Base-by-base conservation (phyloP, 73 alveolate genomes). In the Stentor coeruleus region DNA sequence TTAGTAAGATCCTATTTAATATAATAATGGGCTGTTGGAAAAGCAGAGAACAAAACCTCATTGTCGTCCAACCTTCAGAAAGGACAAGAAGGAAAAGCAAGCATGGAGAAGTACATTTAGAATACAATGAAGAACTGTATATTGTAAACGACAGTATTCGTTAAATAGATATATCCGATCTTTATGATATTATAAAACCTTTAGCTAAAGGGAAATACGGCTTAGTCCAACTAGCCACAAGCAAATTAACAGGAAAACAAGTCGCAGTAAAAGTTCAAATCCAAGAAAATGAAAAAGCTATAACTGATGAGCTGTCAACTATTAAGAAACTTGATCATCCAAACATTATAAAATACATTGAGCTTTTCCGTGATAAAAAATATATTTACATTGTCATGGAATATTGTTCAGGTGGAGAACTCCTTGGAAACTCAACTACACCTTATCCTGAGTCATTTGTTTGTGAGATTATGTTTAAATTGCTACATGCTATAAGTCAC, bases 291-390 rank as follows among this genome's bases (percentile, higher is more conserved):
- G 66, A 49, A 49, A 20, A 6, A 49, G 20, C 6, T 49, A 49
- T 49, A 6, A 49, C 20, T 6, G 20, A 6, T 49, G 93, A 87
- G 77, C 41, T 87, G 38, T 74, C 59, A 38, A 87, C 81, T 30
- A 58, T 87, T 41, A 74, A 85, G 66, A 66, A 66, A 31, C 79
- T 84, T 60, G 90, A 84, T 36, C 90, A 84, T 59, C 90, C 90
- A 2, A 84, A 79, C 58, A 84, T 84, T 28, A 39, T 84, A 33
- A 84, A 84, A 39, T 49, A 57, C 3, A 58, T 76, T 58, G 86
- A 84, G 38, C 74, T 76, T 73, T 74, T 84, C 77, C 85, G 49
- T 35, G 90, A 84, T 84, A 81, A 74, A 57, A 35, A 84, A 38
- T 36, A 30, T 30, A 76, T 84, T 79, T 84, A 84, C 36, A 84